Evolutionary conservation across 306 rosid genomes (phyloP).

Genomic region (Lathyrus tuberosus): DNA sequence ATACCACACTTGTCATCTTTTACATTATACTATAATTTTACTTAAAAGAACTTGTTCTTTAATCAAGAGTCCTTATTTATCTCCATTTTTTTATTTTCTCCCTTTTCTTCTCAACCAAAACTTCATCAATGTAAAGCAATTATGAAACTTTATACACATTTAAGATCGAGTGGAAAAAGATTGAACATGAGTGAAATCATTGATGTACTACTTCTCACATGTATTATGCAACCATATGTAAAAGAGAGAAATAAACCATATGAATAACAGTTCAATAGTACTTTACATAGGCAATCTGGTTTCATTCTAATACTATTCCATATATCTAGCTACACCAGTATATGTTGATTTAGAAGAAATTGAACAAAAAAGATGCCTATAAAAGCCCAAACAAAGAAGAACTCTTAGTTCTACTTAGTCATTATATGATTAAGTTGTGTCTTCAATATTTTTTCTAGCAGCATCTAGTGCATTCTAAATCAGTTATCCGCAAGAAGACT

Average conservation of each 20-base stretch:
- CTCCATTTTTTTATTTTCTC: too few species aligned
- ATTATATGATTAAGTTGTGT: neutral
- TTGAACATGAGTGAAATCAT: too few species aligned
- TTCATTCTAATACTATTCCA: conserved; percentile 8
- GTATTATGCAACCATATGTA: too few species aligned
- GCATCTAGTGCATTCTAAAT: neutral
- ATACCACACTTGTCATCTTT: too few species aligned
- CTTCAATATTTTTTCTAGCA: conserved; percentile 13
- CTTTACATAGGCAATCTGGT: conserved; percentile 5
- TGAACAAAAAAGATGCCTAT: neutral
- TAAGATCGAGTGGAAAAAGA: too few species aligned
- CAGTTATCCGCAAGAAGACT: conserved; percentile 30
- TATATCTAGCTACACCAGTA: neutral
- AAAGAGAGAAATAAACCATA: neutral
- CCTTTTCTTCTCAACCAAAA: too few species aligned
- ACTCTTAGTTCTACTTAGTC: neutral
- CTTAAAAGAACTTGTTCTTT: too few species aligned
- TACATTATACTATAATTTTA: too few species aligned
- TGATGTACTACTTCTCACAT: neutral
- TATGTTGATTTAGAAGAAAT: neutral
- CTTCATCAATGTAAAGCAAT: too few species aligned
- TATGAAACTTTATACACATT: too few species aligned
- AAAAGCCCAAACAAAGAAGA: neutral
- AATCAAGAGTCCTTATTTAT: too few species aligned
- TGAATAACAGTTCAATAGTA: neutral